Evolutionary conservation across 108 stramenopile species (phyloP).

Genomic region (Mayamaea pseudoterrestris): DNA sequence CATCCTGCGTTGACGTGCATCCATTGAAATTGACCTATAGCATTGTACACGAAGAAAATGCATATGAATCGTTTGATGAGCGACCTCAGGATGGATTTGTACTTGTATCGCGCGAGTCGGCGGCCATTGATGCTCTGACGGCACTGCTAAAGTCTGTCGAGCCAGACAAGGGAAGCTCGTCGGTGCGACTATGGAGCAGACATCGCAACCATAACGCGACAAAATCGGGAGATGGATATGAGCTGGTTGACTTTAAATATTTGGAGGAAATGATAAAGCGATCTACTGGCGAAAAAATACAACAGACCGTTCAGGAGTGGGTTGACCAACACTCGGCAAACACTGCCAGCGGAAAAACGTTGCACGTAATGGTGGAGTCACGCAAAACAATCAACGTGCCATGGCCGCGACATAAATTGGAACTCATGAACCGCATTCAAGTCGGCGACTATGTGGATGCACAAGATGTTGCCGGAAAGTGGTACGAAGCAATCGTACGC

Average conservation of each 20-base stretch:
- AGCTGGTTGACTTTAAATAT: slow-evolving; percentile 32
- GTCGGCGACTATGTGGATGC: slow-evolving; percentile 77
- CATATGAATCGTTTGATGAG: neutral
- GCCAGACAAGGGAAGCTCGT: slow-evolving; percentile 33
- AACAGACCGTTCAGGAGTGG: slow-evolving; percentile 42
- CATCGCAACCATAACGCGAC: slow-evolving; percentile 19
- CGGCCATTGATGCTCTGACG: slow-evolving; percentile 25
- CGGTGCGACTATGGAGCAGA: slow-evolving; percentile 57
- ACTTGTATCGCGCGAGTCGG: slow-evolving; percentile 30
- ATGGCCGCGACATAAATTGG: slow-evolving; percentile 45
- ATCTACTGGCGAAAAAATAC: slow-evolving; percentile 7
- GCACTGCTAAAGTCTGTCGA: slow-evolving; percentile 36
- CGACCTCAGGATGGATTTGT: slow-evolving; percentile 31
- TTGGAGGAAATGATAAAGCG: slow-evolving; percentile 16
- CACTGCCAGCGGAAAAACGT: slow-evolving; percentile 3
- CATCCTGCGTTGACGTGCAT: slow-evolving; percentile 40
- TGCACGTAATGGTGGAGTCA: slow-evolving; percentile 49
- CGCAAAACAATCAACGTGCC: slow-evolving; percentile 20
- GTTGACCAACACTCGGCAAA: slow-evolving; percentile 7
- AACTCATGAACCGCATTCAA: slow-evolving; percentile 51
- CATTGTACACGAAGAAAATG: slow-evolving; percentile 17
- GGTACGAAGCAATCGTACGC: slow-evolving; percentile 65
- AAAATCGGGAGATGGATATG: slow-evolving; percentile 43
- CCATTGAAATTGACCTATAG: slow-evolving; percentile 51
- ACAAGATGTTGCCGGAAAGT: slow-evolving; percentile 60